phyloP scores from a whole-genome alignment of 1,284 basidiomycete species.

The Ustilago curta region DNA sequence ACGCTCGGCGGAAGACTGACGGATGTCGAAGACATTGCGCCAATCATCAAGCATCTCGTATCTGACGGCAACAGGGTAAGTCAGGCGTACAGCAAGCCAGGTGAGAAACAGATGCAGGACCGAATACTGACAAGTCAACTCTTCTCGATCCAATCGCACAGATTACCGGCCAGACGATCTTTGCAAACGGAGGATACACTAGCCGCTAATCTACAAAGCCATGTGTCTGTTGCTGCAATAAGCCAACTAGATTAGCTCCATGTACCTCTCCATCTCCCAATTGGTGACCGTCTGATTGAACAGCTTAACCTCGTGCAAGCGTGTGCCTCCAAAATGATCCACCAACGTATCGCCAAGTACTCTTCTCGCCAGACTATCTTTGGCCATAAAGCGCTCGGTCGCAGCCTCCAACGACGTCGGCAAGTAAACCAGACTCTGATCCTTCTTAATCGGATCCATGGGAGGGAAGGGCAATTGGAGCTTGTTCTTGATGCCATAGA shows the following conservation, averaged over 20 bases:
- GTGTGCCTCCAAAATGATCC: constrained; percentile 91
- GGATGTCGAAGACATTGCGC: neutral
- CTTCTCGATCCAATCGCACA: neutral
- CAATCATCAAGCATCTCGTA: neutral
- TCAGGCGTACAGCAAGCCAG: neutral
- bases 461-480: constrained; percentile 79
- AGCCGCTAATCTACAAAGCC: too few species aligned
- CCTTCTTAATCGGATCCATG: constrained; percentile 70
- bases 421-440: constrained; percentile 69
- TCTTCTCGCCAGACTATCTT: constrained; percentile 83
- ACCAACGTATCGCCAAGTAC: constrained; percentile 89
- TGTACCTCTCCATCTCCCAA: constrained; percentile 83
- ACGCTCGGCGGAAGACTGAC: neutral
- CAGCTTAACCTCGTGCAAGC: constrained; percentile 85
- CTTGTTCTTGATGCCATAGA: constrained; percentile 86
- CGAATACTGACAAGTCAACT: neutral
- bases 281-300: constrained; percentile 91
- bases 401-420: constrained; percentile 82
- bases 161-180: constrained; percentile 1
- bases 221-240: too few species aligned
- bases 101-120: neutral
- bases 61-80: constrained; percentile 3
- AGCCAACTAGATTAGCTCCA: constrained; percentile 53
- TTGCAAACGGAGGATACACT: neutral
- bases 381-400: constrained; percentile 81